phyloP scores from a whole-genome alignment of 257 asterid species.

The Nyctanthes arbortristis region DNA sequence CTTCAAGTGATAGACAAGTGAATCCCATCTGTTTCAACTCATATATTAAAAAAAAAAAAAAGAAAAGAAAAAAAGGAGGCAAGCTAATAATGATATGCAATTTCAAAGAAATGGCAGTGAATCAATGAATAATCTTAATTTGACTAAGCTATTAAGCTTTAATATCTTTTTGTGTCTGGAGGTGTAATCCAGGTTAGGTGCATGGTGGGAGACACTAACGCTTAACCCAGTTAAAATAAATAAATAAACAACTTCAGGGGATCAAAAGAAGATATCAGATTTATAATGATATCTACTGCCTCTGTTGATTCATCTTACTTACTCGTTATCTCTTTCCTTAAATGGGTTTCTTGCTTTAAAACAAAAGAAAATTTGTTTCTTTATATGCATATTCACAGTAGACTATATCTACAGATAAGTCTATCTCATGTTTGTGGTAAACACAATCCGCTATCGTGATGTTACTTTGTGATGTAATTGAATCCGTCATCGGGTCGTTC shows the following conservation, averaged over 20 bases:
- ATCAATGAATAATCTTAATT: constrained; percentile 39
- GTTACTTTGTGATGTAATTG: neutral
- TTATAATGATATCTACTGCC: neutral
- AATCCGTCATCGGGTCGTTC: constrained; percentile 19
- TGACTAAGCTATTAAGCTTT: neutral
- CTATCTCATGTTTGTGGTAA: neutral
- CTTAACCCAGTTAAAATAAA: neutral
- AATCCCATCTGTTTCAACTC: too few relatives aligned
- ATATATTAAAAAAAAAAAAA: too few relatives aligned
- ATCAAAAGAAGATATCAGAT: neutral
- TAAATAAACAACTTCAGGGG: neutral
- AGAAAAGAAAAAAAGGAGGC: too few relatives aligned
- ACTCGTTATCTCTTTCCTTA: neutral
- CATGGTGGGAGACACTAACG: neutral
- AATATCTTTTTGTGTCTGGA: neutral
- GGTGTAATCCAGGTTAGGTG: constrained; percentile 24
- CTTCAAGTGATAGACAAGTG: too few relatives aligned
- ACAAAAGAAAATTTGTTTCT: constrained; percentile 49
- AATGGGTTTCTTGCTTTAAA: neutral
- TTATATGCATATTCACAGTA: neutral
- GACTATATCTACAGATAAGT: neutral
- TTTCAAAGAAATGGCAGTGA: neutral
- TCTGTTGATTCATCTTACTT: neutral
- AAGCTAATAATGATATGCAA: neutral
- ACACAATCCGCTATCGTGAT: neutral